These are phyloP conservation scores for Penicillium sp. DNA, from an alignment of 2,329 filamentous ascomycete species.

Conservation along the genomic window DNA sequence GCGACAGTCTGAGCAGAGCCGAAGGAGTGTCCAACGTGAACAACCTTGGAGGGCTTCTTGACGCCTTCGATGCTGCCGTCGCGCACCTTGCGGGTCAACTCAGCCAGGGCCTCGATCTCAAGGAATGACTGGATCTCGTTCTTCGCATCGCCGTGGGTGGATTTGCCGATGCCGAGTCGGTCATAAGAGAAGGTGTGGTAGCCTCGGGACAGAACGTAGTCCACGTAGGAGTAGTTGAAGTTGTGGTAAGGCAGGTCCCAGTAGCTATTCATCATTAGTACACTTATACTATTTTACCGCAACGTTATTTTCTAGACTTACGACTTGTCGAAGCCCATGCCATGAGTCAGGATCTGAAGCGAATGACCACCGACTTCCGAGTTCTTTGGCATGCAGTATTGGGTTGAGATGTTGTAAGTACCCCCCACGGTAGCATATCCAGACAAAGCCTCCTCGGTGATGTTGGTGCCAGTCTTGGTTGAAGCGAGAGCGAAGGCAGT, in stretches of 20 bases:
- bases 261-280: constrained; percentile 25
- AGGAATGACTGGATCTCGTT: constrained; percentile 42
- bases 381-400: constrained; percentile 15
- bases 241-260: constrained; percentile 35
- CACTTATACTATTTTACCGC: not conserved
- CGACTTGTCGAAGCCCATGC: constrained; percentile 37
- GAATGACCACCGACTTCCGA: not conserved
- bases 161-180: constrained; percentile 41
- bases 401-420: constrained; percentile 17
- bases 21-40: constrained; percentile 42
- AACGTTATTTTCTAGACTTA: constrained; percentile 2
- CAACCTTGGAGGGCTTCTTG: constrained; percentile 34
- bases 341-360: constrained; percentile 45
- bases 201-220: constrained; percentile 36
- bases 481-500: constrained; percentile 13
- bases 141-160: constrained; percentile 42
- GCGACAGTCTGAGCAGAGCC: constrained; percentile 37
- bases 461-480: constrained; percentile 15
- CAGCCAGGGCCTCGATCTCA: constrained; percentile 41
- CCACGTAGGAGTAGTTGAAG: constrained; percentile 40
- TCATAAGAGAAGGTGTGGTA: constrained; percentile 46
- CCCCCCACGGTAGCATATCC: constrained; percentile 18
- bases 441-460: constrained; percentile 14
- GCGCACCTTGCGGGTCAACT: constrained; percentile 40
- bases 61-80: constrained; percentile 35